Evolutionary conservation across 441 rosid genomes (phyloP).

Genomic region (Dalechampia spathulata): DNA sequence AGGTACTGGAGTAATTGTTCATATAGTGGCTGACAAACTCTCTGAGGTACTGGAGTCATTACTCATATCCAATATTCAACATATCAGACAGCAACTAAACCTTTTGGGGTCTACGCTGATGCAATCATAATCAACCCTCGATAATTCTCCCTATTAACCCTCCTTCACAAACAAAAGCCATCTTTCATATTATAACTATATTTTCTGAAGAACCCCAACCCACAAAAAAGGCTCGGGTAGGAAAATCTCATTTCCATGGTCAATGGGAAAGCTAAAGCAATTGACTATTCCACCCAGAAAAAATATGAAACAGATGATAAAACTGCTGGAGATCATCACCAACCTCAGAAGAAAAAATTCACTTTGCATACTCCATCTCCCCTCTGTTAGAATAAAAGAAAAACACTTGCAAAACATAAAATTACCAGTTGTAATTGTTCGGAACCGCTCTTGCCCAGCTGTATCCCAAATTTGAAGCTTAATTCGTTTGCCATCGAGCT

Average conservation of each 20-base stretch:
- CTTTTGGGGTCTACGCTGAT: not conserved
- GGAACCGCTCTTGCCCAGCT: constrained; percentile 97
- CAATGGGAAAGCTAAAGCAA: not conserved
- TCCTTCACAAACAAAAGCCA: not conserved
- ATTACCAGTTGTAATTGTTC: constrained; percentile 96
- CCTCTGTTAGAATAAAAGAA: constrained; percentile 1
- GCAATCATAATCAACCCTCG: not conserved
- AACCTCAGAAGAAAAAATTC: not conserved
- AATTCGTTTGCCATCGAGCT: constrained; percentile 93
- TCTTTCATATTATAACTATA: too few relatives aligned
- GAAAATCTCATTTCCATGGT: not conserved
- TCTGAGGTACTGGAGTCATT: not conserved
- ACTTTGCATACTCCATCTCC: not conserved
- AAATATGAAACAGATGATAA: too few relatives aligned
- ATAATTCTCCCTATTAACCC: not conserved
- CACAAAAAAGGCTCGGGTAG: not conserved
- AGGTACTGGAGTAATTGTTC: too few relatives aligned
- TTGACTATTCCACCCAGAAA: not conserved
- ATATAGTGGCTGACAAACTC: not conserved
- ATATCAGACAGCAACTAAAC: not conserved
- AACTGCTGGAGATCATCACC: too few relatives aligned
- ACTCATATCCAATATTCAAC: too few relatives aligned
- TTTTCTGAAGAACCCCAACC: not conserved
- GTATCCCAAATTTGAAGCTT: constrained; percentile 99
- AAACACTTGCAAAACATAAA: constrained; percentile 1